phyloP scores from a whole-genome alignment of 2,329 filamentous ascomycete genomes.

The Apiospora malaysiana region DNA sequence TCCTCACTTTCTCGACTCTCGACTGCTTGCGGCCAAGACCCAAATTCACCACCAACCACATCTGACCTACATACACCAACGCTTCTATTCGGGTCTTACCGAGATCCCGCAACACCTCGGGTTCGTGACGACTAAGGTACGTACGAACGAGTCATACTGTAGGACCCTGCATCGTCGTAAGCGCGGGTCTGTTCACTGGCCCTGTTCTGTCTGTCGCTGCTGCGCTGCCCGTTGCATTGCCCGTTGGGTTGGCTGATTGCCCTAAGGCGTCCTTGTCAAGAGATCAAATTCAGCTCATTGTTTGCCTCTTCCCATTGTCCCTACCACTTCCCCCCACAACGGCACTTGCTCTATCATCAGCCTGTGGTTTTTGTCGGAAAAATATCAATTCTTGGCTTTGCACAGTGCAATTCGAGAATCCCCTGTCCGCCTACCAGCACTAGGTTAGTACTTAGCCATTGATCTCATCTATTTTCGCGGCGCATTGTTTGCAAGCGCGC shows the following conservation, averaged over 20 bases:
- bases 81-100: neutral
- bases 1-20: neutral
- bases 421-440: neutral
- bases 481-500: conserved; percentile 8
- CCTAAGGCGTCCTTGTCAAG: conserved; percentile 1
- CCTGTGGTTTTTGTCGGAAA: neutral
- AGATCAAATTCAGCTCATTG: neutral
- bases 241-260: neutral
- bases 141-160: conserved; percentile 15
- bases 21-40: neutral
- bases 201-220: neutral
- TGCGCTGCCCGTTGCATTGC: conserved; percentile 9
- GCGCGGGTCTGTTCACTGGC: conserved; percentile 1
- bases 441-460: conserved; percentile 9
- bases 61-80: neutral
- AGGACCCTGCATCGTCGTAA: conserved; percentile 2
- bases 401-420: neutral
- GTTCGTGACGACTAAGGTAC: conserved; percentile 8
- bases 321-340: neutral
- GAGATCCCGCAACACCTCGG: neutral
- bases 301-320: neutral
- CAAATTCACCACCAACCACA: neutral
- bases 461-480: neutral
- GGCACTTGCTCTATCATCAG: neutral
- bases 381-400: neutral